These are phyloP conservation scores for Wickerhamomyces sp. DNA, from an alignment of 1,139 yeast species.

Conservation along the genomic window DNA sequence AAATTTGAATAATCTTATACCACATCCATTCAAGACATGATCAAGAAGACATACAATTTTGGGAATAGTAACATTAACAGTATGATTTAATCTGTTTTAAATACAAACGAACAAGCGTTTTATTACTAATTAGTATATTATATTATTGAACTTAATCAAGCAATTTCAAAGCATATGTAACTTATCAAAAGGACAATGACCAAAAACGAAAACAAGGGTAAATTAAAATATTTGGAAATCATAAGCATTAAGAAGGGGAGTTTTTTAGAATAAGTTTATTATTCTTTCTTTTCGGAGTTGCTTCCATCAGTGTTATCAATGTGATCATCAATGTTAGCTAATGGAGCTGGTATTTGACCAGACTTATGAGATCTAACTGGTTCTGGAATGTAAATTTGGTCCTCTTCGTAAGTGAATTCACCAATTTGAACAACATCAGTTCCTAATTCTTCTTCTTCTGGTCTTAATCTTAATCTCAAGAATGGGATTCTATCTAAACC, in stretches of 20 bases:
- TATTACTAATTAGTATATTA: too few relatives aligned
- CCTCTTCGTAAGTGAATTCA: slow-evolving; percentile 72
- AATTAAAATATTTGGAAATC: neutral
- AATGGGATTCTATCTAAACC: slow-evolving; percentile 78
- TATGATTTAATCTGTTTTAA: too few relatives aligned
- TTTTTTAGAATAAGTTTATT: neutral
- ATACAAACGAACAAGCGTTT: too few relatives aligned
- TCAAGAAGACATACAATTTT: too few relatives aligned
- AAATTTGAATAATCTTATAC: too few relatives aligned
- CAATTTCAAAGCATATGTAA: too few relatives aligned
- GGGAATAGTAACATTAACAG: too few relatives aligned
- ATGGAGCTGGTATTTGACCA: slow-evolving; percentile 26
- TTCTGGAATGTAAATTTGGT: slow-evolving; percentile 64
- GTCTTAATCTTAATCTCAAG: slow-evolving; percentile 77
- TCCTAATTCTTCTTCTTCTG: slow-evolving; percentile 88
- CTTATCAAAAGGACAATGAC: too few relatives aligned
- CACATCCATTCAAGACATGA: too few relatives aligned
- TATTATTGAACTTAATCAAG: too few relatives aligned
- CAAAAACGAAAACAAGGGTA: neutral
- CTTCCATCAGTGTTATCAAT: slow-evolving; percentile 22
- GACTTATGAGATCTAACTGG: slow-evolving; percentile 56
- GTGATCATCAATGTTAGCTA: slow-evolving; percentile 29
- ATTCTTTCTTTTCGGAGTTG: slow-evolving; percentile 9
- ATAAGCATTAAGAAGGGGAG: neutral
- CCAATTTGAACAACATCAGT: slow-evolving; percentile 88